Conservation (phyloP, 164 flowering plant species). For the Vitis riparia region DNA sequence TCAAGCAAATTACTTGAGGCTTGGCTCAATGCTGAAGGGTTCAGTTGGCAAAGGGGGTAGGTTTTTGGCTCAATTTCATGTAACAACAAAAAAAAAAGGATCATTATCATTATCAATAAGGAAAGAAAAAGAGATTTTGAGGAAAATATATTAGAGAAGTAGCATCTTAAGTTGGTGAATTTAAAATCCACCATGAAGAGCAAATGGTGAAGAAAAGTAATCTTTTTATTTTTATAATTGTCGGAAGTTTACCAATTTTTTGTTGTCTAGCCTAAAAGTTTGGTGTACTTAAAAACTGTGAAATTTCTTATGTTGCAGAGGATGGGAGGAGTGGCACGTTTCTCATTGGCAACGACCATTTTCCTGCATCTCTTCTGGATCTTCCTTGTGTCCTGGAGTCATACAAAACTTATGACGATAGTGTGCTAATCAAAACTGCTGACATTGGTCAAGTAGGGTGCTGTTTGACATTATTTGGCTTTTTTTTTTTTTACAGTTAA, state of each 20-base stretch:
- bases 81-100: too few species aligned
- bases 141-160: too few species aligned
- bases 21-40: too few species aligned
- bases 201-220: too few species aligned
- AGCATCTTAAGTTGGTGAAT: too few species aligned
- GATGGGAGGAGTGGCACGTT: conserved; percentile 39
- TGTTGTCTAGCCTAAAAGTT: neutral
- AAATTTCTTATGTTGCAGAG: conserved; percentile 17
- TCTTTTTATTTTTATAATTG: neutral
- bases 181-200: too few species aligned
- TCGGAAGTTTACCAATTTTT: neutral
- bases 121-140: too few species aligned
- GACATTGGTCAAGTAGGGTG: conserved; percentile 81
- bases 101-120: too few species aligned
- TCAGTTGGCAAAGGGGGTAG: too few species aligned
- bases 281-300: neutral
- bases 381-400: conserved; percentile 91
- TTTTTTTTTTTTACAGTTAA: neutral
- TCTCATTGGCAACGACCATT: conserved; percentile 66
- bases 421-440: conserved; percentile 79
- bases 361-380: conserved; percentile 85
- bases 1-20: too few species aligned
- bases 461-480: neutral
- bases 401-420: conserved; percentile 92
- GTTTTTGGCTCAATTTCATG: too few species aligned